Base-by-base conservation (phyloP, 805 yeast species). In the Pichia membranifaciens region DNA sequence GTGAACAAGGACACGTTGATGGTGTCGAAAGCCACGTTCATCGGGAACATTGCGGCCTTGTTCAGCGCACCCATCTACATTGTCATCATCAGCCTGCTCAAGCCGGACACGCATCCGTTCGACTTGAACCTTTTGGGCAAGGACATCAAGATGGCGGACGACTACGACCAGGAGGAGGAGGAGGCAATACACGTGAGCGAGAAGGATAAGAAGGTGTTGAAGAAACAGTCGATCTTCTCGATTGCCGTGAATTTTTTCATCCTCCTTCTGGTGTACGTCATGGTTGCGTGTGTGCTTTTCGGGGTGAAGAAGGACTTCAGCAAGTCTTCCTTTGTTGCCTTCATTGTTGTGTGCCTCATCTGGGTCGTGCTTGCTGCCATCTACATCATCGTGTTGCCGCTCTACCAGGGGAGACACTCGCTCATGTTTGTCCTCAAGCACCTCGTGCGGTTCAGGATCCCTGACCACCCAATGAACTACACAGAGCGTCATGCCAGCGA, bases 221-320 rank as follows among this genome's bases (percentile, higher is more conserved):
- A 67, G 49, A 62, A 52, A 32, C 78, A 74, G 33, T 64, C 69
- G 8, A 55, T 60, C 25, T 65, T 73, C 50, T 71, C 77, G 56
- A 54, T 71, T 8, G 52, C 62, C 2, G 59, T 75, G 32, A 75
- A 78, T 41, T 22, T 54, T 13, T 56, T 67, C 33, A 29, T 63
- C 12, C 20, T 67, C 3, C 41, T 62, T 18, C 64, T 66, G 2
- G 65, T 60, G 17, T 66, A 61, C 47, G 44, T 70, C 6, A 51
- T 68, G 20, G 52, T 67, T 28, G 66, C 71, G 1, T 49, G 59
- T 29, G 60, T 66, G 0, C 54, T 65, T 33, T 64, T 66, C 50
- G 73, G 71, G 3, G 52, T 67, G 23, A 53, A 61, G 17, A 64
- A 65, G 33, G 64, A 60, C 16, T 64, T 70, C 43, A 64, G 67